Evolutionary conservation across 805 yeast species (phyloP).

Genomic region (Yamadazyma insecticola): DNA sequence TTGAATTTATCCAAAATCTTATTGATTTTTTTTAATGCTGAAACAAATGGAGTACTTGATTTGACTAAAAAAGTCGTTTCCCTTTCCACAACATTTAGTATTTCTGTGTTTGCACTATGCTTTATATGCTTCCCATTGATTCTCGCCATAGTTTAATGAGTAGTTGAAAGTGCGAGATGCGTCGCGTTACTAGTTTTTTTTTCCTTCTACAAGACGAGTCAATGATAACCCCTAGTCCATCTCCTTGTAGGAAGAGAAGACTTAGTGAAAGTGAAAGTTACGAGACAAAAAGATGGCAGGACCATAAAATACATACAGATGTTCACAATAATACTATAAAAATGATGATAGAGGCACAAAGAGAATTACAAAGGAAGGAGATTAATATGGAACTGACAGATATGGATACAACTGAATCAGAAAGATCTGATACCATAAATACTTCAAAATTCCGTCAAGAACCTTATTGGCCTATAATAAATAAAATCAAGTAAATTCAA

Average conservation of each 20-base stretch:
- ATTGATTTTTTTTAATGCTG: constrained; percentile 63
- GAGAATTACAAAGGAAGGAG: constrained; percentile 6
- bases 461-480: constrained; percentile 12
- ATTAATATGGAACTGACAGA: too few species aligned
- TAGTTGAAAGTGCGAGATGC: too few species aligned
- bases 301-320: constrained; percentile 7
- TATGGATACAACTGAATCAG: too few species aligned
- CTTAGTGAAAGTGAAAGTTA: constrained; percentile 1
- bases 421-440: neutral
- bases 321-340: constrained; percentile 9
- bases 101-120: constrained; percentile 48
- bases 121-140: constrained; percentile 40
- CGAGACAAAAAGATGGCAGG: constrained; percentile 10
- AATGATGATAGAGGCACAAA: constrained; percentile 10
- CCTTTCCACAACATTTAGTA: constrained; percentile 37
- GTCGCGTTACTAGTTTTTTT: too few species aligned
- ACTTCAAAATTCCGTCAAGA: constrained; percentile 3
- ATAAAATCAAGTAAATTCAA: constrained; percentile 1
- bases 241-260: constrained; percentile 1
- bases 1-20: constrained; percentile 46
- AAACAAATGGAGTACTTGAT: constrained; percentile 63
- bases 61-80: constrained; percentile 55
- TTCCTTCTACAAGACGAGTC: too few species aligned
- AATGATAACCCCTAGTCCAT: constrained; percentile 4
- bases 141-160: constrained; percentile 3